These are phyloP conservation scores for Penicillium antarcticum DNA, from an alignment of 495 filamentous ascomycete species.

Conservation along the genomic window DNA sequence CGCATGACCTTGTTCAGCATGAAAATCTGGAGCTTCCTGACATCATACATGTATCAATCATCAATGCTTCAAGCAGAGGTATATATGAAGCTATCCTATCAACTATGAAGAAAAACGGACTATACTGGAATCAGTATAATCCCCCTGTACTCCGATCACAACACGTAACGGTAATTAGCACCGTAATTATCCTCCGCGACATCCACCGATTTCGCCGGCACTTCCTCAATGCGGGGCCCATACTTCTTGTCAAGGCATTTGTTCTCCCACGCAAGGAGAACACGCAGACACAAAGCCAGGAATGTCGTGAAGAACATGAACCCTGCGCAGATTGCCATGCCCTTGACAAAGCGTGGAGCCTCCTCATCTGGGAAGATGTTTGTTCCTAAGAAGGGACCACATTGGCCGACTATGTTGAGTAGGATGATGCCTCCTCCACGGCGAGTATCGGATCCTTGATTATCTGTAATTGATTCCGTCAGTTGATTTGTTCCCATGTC, in stretches of 20 bases:
- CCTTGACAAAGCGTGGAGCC: constrained; percentile 61
- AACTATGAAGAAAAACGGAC: not conserved
- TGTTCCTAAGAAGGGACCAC: constrained; percentile 67
- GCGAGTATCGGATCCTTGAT: constrained; percentile 68
- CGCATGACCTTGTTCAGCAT: not conserved
- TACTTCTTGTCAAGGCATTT: constrained; percentile 51
- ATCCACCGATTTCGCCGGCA: constrained; percentile 13
- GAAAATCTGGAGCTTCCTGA: not conserved
- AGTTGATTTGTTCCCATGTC: not conserved
- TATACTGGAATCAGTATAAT: not conserved
- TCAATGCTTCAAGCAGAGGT: not conserved
- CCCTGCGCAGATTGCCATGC: constrained; percentile 65
- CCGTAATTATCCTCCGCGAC: constrained; percentile 52
- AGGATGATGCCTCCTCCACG: constrained; percentile 70
- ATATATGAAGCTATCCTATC: not conserved
- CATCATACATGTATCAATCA: not conserved
- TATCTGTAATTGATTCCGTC: constrained; percentile 39
- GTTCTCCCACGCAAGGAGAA: constrained; percentile 62
- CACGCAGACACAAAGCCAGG: constrained; percentile 53
- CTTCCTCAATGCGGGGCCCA: constrained; percentile 27
- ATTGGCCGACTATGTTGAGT: constrained; percentile 67
- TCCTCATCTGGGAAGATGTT: constrained; percentile 61
- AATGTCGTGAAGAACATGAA: constrained; percentile 69
- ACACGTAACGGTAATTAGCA: constrained; percentile 42
- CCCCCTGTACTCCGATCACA: constrained; percentile 22